phyloP scores from a whole-genome alignment of 345 rosid species.

The Mangifera indica region DNA sequence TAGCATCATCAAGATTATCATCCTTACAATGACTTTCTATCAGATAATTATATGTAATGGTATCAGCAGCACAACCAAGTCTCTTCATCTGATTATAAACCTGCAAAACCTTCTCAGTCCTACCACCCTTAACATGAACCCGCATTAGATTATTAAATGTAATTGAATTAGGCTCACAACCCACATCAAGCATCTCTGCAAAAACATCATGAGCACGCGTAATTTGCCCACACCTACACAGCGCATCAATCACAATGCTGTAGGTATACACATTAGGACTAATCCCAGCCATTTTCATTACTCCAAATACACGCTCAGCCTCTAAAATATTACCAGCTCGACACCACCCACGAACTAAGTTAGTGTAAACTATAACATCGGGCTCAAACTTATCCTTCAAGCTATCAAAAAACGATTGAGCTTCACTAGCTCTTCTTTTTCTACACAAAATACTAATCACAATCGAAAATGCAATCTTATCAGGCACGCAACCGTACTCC shows the following conservation, averaged over 20 bases:
- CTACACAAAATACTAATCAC: slow-evolving; percentile 63
- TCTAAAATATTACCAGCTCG: slow-evolving; percentile 62
- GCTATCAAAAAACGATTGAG: slow-evolving; percentile 72
- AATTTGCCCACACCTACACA: slow-evolving; percentile 83
- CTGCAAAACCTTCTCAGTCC: slow-evolving; percentile 87
- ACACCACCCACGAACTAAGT: slow-evolving; percentile 83
- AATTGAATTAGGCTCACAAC: slow-evolving; percentile 66
- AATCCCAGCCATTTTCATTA: slow-evolving; percentile 72
- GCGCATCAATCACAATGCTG: slow-evolving; percentile 73
- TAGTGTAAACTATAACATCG: slow-evolving; percentile 76
- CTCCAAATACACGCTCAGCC: slow-evolving; percentile 76
- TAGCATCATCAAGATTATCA: slow-evolving; percentile 57
- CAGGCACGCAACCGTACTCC: slow-evolving; percentile 77
- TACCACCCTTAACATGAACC: slow-evolving; percentile 79
- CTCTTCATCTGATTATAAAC: slow-evolving; percentile 93
- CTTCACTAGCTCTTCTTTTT: slow-evolving; percentile 76
- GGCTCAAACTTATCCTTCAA: slow-evolving; percentile 62
- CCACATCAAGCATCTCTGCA: slow-evolving; percentile 80
- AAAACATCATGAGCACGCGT: slow-evolving; percentile 86
- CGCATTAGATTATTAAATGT: slow-evolving; percentile 89
- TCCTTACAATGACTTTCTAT: slow-evolving; percentile 76
- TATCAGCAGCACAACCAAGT: slow-evolving; percentile 61
- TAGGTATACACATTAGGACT: slow-evolving; percentile 85
- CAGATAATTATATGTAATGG: slow-evolving; percentile 68
- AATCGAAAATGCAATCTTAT: slow-evolving; percentile 68